phyloP scores from a whole-genome alignment of 495 filamentous ascomycete genomes.

The Penicillium psychrofluorescens region DNA sequence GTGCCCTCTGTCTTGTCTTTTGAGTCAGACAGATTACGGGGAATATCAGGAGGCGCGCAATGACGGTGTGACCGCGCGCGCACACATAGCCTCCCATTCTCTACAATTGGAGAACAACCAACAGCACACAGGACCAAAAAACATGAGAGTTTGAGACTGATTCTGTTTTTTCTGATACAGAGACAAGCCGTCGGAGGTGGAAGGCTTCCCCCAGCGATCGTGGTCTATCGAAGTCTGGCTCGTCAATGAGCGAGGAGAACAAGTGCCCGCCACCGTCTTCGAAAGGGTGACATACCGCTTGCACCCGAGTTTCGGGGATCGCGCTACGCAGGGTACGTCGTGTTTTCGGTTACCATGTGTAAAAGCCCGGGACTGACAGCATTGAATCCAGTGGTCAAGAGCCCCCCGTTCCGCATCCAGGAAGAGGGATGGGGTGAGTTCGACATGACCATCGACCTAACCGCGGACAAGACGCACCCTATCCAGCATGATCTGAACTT shows the following conservation, averaged over 20 bases:
- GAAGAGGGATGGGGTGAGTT: constrained; percentile 99
- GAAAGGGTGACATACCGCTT: constrained; percentile 87
- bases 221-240: constrained; percentile 60
- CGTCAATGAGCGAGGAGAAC: constrained; percentile 51
- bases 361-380: neutral
- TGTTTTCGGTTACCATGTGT: too few species aligned
- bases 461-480: constrained; percentile 73
- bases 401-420: constrained; percentile 78
- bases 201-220: constrained; percentile 83
- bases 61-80: too few species aligned
- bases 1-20: too few species aligned
- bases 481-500: constrained; percentile 93
- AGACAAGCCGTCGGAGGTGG: constrained; percentile 62
- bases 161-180: constrained; percentile 16
- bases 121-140: too few species aligned
- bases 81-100: too few species aligned
- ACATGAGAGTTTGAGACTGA: constrained; percentile 1
- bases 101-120: too few species aligned
- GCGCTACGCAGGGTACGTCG: constrained; percentile 67
- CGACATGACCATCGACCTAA: constrained; percentile 81
- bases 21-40: too few species aligned
- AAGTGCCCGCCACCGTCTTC: constrained; percentile 75
- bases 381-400: constrained; percentile 57
- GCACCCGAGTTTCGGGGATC: constrained; percentile 85
- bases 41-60: too few species aligned